Base-by-base conservation (phyloP, 2,329 filamentous ascomycete species). In the Ramularia endophylla region DNA sequence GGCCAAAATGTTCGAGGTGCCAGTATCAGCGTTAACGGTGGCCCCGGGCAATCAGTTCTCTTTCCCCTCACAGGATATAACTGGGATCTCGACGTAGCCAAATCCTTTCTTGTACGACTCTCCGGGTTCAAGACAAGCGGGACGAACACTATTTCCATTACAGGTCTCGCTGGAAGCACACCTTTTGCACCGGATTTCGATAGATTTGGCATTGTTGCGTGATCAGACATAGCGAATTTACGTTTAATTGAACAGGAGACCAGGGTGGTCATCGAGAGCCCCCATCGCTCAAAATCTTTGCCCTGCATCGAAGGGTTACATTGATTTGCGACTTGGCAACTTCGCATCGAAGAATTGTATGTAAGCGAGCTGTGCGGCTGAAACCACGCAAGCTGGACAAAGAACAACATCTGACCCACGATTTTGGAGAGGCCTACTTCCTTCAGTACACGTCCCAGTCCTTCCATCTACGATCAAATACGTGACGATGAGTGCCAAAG, bases 11-110 rank as follows among this genome's bases (percentile, higher is more conserved):
- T 58, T 8, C 52, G 65, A 13, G 62, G 62, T 18, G 57, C 65
- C 41, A 63, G 57, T 2, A 52, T 69, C 25, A 52, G 54, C 19
- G 61, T 69, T 9, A 68, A 69, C 48, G 63, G 61, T 2, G 60
- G 56, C 0, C 34, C 48, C 16, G 53, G 59, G 0, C 61, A 61
- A 49, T 49, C 57, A 31, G 65, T 65, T 37, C 53, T 60, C 0
- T 65, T 68, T 41, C 66, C 66, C 1, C 43, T 68, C 12, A 64
- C 62, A 4, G 65, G 65, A 1, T 65, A 63, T 3, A 53, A 67
- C 25, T 68, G 66, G 65, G 58, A 58, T 6, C 56, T 62, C 41
- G 54, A 60, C 35, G 44, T 60, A 3, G 32, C 41, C 3, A 52
- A 47, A 38, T 44, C 43, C 9, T 53, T 49, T 36, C 41, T 54